Evolutionary conservation across 768 basidiomycete genomes (phyloP), one percentile per base, ranked within the genome.

Genomic region (Rubroboletus satanas): DNA sequence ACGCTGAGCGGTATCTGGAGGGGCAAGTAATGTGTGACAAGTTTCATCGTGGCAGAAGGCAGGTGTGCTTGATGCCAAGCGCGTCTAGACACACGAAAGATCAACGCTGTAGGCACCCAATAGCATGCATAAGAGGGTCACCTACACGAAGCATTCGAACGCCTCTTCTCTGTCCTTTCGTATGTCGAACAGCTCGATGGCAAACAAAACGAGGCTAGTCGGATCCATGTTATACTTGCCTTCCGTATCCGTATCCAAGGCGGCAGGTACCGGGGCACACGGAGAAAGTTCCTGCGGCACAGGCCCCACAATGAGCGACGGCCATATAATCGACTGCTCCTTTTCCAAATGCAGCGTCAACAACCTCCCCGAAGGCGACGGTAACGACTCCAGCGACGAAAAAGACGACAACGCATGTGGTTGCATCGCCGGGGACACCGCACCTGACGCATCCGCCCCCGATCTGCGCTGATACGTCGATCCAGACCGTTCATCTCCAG

Each of bases 141-240:
- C 88, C 66, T 64, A 87, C 89, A 89, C 68, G 61, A 90, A 88
- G 61, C 79, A 89, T 72, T 91, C 89, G 59, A 92, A 92, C 4
- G 90, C 90, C 55, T 84, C 85, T 42, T 87, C 85, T 55, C 79
- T 83, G 47, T 90, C 81, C 65, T 84, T 84, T 45, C 87, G 78
- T 46, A 92, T 88, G 66, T 91, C 89, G 45, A 80, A 79, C 38
- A 85, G 65, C 60, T 92, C 90, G 41, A 90, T 72, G 9, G 79
- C 90, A 56, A 84, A 79, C 50, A 91, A 71, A 1, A 84, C 83
- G 28, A 92, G 73, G 70, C 89, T 91, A 14, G 90, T 92, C 2
- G 90, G 84, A 67, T 92, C 90, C 87, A 92, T 90, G 60, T 92
- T 91, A 60, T 87, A 92, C 62, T 80, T 78, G 44, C 81, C 77